Percentiles rank a stretch among this genome's conserved stretches.
These are phyloP conservation scores for Lepidium aucheri DNA, from an alignment of 345 rosid species.

Conservation along the genomic window DNA sequence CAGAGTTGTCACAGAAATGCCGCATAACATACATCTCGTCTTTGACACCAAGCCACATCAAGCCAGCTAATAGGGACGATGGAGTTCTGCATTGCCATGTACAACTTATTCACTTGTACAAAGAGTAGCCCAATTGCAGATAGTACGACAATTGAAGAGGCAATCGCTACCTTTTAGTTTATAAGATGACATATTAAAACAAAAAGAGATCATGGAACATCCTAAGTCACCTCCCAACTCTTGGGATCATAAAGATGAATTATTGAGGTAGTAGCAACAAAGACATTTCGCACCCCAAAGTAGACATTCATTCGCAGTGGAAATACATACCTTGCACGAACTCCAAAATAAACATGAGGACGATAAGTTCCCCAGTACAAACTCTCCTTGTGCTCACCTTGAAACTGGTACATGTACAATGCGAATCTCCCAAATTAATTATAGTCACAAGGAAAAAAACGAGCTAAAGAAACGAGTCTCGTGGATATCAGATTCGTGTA, in stretches of 20 bases:
- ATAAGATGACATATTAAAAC: background rate
- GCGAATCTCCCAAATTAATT: background rate
- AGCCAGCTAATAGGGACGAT: conserved; percentile 68
- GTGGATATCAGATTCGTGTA: background rate
- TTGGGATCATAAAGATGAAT: background rate
- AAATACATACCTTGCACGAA: conserved; percentile 68
- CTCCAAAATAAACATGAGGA: conserved; percentile 85
- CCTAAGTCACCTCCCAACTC: background rate
- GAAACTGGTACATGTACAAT: conserved; percentile 43
- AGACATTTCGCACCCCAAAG: background rate
- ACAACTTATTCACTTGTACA: conserved; percentile 4
- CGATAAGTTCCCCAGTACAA: conserved; percentile 95
- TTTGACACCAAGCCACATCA: conserved; percentile 96
- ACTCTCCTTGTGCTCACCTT: conserved; percentile 82
- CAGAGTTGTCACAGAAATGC: conserved; percentile 85
- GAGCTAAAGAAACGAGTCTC: background rate
- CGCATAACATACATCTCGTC: conserved; percentile 69
- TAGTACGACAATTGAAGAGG: background rate
- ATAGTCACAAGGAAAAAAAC: background rate
- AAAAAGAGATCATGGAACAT: background rate
- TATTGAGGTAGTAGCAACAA: background rate
- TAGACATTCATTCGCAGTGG: background rate
- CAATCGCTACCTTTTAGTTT: background rate
- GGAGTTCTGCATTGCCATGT: conserved; percentile 55
- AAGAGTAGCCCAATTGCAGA: background rate